A percentile compares a stretch with the other conserved stretches of the same genome.
phyloP scores from a whole-genome alignment of 2,329 filamentous ascomycete genomes.

The Beauveria caledonica region DNA sequence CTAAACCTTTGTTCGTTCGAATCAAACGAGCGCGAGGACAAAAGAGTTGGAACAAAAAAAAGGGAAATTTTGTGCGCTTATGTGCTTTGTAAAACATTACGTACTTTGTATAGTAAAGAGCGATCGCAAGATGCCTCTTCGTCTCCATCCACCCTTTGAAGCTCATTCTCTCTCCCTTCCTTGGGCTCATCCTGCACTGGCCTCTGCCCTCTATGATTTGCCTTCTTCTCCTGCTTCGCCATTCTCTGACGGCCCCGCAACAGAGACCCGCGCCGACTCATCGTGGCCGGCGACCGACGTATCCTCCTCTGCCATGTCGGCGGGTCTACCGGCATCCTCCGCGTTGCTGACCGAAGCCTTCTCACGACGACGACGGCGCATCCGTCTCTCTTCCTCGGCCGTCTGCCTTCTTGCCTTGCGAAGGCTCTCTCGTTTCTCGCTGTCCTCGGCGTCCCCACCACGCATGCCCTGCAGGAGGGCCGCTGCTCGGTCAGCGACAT shows the following conservation, averaged over 20 bases:
- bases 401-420: slow-evolving; percentile 58
- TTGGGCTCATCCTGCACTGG: no score
- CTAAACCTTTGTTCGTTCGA: neutral
- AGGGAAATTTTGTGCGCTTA: slow-evolving; percentile 3
- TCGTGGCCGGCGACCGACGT: slow-evolving; percentile 12
- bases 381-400: slow-evolving; percentile 68
- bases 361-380: slow-evolving; percentile 58
- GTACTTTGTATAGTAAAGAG: slow-evolving; percentile 18
- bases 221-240: slow-evolving; percentile 12
- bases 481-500: slow-evolving; percentile 79
- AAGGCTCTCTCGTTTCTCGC: slow-evolving; percentile 50
- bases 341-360: slow-evolving; percentile 37
- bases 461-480: slow-evolving; percentile 77
- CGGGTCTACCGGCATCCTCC: slow-evolving; percentile 16
- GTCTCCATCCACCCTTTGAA: neutral
- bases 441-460: slow-evolving; percentile 51
- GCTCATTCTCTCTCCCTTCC: neutral
- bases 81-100: slow-evolving; percentile 26
- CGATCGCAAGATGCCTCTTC: neutral
- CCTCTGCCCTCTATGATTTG: neutral
- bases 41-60: neutral
- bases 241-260: neutral
- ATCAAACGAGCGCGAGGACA: neutral
- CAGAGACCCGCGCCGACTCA: neutral
- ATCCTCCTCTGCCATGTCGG: slow-evolving; percentile 19